Evolutionary conservation across 495 filamentous ascomycete genomes (phyloP).

Genomic region (Aspergillus wentii): DNA sequence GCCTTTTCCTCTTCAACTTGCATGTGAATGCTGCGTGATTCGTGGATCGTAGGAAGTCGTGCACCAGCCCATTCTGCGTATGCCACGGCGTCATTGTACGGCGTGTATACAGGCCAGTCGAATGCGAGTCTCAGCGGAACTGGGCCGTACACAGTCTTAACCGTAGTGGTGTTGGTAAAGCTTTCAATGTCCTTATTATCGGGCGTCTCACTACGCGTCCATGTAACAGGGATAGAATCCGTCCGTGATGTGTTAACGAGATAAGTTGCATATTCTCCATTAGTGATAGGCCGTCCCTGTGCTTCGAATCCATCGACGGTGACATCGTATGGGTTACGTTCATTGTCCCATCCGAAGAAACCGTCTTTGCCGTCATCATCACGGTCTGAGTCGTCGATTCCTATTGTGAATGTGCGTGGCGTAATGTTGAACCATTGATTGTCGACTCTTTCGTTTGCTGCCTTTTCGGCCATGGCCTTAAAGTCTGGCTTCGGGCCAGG

Average conservation of each 20-base stretch:
- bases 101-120: conserved; percentile 31
- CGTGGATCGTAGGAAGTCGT: neutral
- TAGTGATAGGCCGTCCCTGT: conserved; percentile 69
- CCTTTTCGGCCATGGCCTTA: conserved; percentile 33
- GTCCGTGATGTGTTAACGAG: conserved; percentile 38
- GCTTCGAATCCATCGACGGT: conserved; percentile 60
- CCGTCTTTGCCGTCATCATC: conserved; percentile 52
- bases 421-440: neutral
- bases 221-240: neutral
- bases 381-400: conserved; percentile 46
- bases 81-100: neutral
- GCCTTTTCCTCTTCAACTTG: neutral
- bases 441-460: conserved; percentile 4
- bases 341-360: conserved; percentile 78
- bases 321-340: conserved; percentile 57
- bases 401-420: neutral
- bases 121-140: conserved; percentile 62
- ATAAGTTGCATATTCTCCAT: conserved; percentile 69
- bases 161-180: conserved; percentile 45
- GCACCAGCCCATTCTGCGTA: conserved; percentile 36
- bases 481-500: conserved; percentile 61
- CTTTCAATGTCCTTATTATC: neutral
- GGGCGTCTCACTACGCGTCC: neutral
- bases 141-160: conserved; percentile 69
- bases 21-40: neutral